Conservation (phyloP, 495 filamentous ascomycete genomes). For the Cenococcum geophilum region DNA sequence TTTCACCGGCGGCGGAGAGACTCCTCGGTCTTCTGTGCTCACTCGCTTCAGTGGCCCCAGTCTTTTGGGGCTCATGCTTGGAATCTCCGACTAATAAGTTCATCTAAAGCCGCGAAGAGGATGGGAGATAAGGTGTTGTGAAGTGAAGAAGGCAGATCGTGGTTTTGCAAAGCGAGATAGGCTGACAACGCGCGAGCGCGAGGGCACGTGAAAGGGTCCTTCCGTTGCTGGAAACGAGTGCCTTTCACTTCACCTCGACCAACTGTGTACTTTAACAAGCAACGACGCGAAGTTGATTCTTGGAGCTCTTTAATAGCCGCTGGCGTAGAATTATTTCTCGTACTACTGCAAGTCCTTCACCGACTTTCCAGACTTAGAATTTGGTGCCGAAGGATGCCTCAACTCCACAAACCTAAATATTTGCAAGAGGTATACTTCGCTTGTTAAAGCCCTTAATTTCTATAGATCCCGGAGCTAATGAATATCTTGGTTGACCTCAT, state of each 20-base stretch:
- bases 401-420: not conserved
- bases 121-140: not conserved
- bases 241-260: no score
- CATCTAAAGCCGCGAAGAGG: not conserved
- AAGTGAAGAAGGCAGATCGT: conserved; percentile 1
- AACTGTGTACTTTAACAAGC: not conserved
- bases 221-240: not conserved
- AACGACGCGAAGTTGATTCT: not conserved
- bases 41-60: conserved; percentile 26
- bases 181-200: conserved; percentile 14
- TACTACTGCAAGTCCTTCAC: not conserved
- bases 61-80: conserved; percentile 3
- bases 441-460: no score
- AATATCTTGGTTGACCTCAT: no score
- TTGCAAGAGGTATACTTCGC: no score
- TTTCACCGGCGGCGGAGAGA: conserved; percentile 54
- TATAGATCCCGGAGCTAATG: no score
- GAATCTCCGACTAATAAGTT: not conserved
- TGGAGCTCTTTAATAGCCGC: not conserved
- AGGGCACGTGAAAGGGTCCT: conserved; percentile 13
- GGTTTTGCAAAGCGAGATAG: not conserved
- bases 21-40: conserved; percentile 33
- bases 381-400: not conserved
- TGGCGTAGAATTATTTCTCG: not conserved
- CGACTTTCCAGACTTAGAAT: not conserved